Conservation (phyloP, 108 stramenopile genomes). For the Skeletonema potamos region DNA sequence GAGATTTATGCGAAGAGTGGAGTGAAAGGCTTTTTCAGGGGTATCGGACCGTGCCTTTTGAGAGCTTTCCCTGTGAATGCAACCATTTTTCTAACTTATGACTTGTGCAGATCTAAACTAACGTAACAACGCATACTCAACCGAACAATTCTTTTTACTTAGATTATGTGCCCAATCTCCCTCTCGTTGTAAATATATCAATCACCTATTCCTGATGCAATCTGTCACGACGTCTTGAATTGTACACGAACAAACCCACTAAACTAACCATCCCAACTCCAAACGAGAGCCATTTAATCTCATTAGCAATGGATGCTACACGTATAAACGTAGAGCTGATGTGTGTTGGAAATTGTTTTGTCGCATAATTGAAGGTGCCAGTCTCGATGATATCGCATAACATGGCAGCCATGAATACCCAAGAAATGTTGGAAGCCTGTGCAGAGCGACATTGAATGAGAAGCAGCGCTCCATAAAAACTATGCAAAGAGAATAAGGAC, state of each 20-base stretch:
- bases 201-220: no score
- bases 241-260: not conserved
- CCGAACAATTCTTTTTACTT: not conserved
- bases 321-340: not conserved
- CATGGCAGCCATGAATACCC: not conserved
- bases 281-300: conserved; percentile 1
- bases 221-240: not conserved
- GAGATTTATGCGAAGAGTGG: not conserved
- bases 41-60: not conserved
- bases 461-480: conserved; percentile 8
- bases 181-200: no score
- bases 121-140: not conserved
- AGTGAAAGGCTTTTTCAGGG: not conserved
- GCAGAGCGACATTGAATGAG: conserved; percentile 5
- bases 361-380: conserved; percentile 1
- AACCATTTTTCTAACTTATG: not conserved
- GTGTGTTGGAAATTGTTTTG: conserved; percentile 5
- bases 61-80: not conserved
- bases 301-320: conserved; percentile 2
- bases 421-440: not conserved
- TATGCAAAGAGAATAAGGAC: not conserved
- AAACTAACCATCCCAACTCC: not conserved
- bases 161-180: no score
- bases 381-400: conserved; percentile 7
- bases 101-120: not conserved